Percentiles rank a stretch among this genome's conserved stretches.
Evolutionary conservation across 129 eudicot species (phyloP).

Genomic region (Chrysanthemum seticuspe): DNA sequence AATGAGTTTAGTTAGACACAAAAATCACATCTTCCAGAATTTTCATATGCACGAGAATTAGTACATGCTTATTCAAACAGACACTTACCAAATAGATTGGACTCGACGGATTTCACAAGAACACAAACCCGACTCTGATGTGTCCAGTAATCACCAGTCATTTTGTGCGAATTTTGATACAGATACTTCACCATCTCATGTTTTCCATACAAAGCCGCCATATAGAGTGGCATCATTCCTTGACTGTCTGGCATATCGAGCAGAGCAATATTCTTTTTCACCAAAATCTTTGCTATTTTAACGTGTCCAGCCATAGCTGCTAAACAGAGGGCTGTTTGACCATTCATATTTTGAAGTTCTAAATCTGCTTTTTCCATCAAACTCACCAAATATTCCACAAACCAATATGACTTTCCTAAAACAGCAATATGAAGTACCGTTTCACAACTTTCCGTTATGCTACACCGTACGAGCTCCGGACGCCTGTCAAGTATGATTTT

Average conservation of each 20-base stretch:
- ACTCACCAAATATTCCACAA: constrained; percentile 10
- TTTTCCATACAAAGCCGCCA: constrained; percentile 22
- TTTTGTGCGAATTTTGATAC: constrained; percentile 1
- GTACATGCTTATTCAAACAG: background rate
- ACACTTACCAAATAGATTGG: constrained; percentile 36
- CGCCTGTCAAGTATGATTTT: constrained; percentile 9
- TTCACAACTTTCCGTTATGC: constrained; percentile 32
- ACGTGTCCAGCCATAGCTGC: constrained; percentile 37
- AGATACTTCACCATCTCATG: constrained; percentile 35
- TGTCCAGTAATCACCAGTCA: constrained; percentile 14
- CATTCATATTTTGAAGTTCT: constrained; percentile 15
- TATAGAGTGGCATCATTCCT: constrained; percentile 21
- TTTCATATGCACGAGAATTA: too few species aligned
- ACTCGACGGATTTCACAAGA: constrained; percentile 25
- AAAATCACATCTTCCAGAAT: too few species aligned
- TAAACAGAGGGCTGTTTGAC: constrained; percentile 40
- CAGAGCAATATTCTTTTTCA: constrained; percentile 12
- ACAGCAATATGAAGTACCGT: constrained; percentile 47
- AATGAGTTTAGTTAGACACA: too few species aligned
- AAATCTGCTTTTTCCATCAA: constrained; percentile 10
- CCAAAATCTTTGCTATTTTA: constrained; percentile 28
- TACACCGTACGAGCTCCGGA: constrained; percentile 2
- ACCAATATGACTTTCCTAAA: constrained; percentile 13
- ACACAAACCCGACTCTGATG: constrained; percentile 14
- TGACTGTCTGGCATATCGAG: constrained; percentile 13